Evolutionary conservation across 2,329 filamentous ascomycete species (phyloP), one percentile per base, ranked within the genome.

Genomic region (Parastagonospora nodorum): DNA sequence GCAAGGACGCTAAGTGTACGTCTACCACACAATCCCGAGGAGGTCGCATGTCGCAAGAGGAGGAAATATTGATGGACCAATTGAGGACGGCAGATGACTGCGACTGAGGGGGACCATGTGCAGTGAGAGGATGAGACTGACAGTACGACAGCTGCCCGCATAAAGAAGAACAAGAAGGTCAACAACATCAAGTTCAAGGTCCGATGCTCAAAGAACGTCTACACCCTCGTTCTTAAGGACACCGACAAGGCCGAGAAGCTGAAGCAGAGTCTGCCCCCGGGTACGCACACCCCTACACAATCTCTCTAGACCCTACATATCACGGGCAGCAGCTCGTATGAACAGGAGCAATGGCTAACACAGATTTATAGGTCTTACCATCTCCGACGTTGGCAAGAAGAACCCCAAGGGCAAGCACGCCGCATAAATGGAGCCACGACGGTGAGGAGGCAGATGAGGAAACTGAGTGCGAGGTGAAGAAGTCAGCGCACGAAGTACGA

Each of bases 131-230:
- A 33, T n/a, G 31, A 31, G 29, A 39, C 48, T 58, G 45, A 60
- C 46, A 63, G 2, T 49, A n/a, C 14, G 19, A 40, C 61, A 81
- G 79, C 79, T 58, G 79, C 78, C 58, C 75, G 78, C 68, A 79
- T 82, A 73, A 81, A 97, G 92, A 94, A 95, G 86, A 96, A 88
- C 87, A 88, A 87, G 81, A 88, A 89, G 82, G 82, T 83, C 75
- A 85, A 88, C 78, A 88, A 93, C 85, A 92, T 94, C 88, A 99
- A 99, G 89, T 97, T 99, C 92, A 99, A 99, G 91, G 93, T 99
- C 86, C 91, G 94, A 80, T 97, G 94, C 89, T 85, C 90, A 78
- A 87, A 88, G 75, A 88, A 94, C 85, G 85, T 99, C 71, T 99
- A 99, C 89, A 97, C 94, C 71, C 88, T 99, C 72, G 90, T 96